A percentile compares a stretch with the other conserved stretches of the same genome.
These are phyloP conservation scores for Euphorbia corollata DNA, from an alignment of 441 rosid genomes.

Conservation along the genomic window DNA sequence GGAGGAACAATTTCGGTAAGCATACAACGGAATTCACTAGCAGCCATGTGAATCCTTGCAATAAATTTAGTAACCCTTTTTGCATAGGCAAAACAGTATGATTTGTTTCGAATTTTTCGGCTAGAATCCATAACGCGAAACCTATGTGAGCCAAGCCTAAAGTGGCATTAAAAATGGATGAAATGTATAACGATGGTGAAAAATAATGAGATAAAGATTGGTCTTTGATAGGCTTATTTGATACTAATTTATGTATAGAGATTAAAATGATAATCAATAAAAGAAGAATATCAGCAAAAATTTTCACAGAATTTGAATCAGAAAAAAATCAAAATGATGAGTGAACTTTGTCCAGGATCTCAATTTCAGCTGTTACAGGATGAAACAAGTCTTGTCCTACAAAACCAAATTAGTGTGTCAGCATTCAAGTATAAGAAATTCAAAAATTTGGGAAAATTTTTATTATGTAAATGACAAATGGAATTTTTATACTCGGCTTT, in stretches of 20 bases:
- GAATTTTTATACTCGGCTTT: too few relatives aligned
- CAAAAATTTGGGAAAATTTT: too few relatives aligned
- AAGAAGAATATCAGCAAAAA: conserved; percentile 27
- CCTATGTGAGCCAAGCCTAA: conserved; percentile 31
- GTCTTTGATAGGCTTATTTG: conserved; percentile 6
- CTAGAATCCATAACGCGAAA: conserved; percentile 27
- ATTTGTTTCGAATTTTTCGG: conserved; percentile 15
- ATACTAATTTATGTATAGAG: conserved; percentile 17
- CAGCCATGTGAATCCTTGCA: conserved; percentile 41
- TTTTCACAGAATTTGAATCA: conserved; percentile 17
- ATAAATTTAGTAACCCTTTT: conserved; percentile 26
- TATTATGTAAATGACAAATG: too few relatives aligned
- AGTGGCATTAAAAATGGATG: conserved; percentile 25
- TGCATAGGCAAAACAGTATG: conserved; percentile 23
- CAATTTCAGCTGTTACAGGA: too few relatives aligned
- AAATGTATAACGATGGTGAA: conserved; percentile 12
- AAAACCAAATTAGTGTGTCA: too few relatives aligned
- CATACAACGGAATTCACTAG: conserved; percentile 17
- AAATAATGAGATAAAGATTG: conserved; percentile 3
- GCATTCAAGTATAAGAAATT: too few relatives aligned
- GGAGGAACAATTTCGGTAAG: conserved; percentile 19
- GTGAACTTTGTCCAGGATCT: conserved; percentile 23
- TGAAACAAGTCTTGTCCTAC: too few relatives aligned
- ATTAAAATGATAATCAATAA: conserved; percentile 16
- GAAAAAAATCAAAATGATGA: conserved; percentile 17